phyloP scores from a whole-genome alignment of 75 land plant genomes.

The Chamaecyparis obtusa region DNA sequence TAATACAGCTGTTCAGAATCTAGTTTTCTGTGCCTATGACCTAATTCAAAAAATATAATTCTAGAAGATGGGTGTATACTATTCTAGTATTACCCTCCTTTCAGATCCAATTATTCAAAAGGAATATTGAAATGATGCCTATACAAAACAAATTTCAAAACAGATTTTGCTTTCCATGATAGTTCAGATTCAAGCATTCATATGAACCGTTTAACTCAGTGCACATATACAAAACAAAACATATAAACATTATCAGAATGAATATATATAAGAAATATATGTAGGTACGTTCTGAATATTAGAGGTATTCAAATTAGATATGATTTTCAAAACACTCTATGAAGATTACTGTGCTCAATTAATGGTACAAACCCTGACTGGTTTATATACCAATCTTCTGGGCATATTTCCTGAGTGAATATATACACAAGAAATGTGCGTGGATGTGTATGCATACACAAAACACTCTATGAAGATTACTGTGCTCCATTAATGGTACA shows the following conservation, averaged over 20 bases:
- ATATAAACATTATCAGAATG: not conserved
- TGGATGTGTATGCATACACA: not conserved
- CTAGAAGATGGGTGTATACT: no score
- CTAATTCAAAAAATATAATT: no score
- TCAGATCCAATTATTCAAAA: no score
- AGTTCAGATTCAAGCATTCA: not conserved
- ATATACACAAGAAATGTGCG: not conserved
- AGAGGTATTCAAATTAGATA: not conserved
- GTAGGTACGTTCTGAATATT: no score
- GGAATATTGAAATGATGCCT: no score
- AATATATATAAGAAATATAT: no score
- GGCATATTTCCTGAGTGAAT: not conserved
- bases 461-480: not conserved
- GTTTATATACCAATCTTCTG: not conserved
- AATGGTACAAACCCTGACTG: not conserved
- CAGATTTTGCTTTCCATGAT: no score
- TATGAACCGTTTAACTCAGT: not conserved
- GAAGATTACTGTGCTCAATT: not conserved
- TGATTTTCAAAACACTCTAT: not conserved
- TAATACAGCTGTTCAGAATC: not conserved
- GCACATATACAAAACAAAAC: not conserved
- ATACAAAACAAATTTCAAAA: no score
- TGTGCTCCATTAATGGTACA: not conserved
- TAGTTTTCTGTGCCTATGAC: no score
- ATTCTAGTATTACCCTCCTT: no score